phyloP scores from a whole-genome alignment of 2,329 filamentous ascomycete genomes.

The Penicillium sp. region DNA sequence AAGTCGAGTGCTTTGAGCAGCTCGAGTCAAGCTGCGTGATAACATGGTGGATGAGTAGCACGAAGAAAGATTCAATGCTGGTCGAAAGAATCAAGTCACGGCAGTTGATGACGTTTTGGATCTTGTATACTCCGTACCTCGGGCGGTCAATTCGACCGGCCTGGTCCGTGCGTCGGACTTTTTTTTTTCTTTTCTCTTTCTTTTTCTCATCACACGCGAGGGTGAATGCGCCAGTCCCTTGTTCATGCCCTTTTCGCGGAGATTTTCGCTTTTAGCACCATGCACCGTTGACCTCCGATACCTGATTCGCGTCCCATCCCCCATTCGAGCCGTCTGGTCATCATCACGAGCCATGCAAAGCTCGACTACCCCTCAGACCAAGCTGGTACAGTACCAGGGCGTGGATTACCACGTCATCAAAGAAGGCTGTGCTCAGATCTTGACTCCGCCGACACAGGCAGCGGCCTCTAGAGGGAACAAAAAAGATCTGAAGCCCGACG shows the following conservation, averaged over 20 bases:
- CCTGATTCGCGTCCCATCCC: conserved; percentile 2
- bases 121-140: too few relatives aligned
- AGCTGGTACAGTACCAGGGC: conserved; percentile 43
- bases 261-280: conserved; percentile 2
- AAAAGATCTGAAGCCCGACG: conserved; percentile 45
- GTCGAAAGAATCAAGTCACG: conserved; percentile 2
- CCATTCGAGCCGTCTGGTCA: not conserved
- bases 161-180: conserved; percentile 20
- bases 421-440: conserved; percentile 63
- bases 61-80: not conserved
- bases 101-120: conserved; percentile 9
- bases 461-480: conserved; percentile 41
- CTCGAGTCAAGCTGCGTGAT: conserved; percentile 23
- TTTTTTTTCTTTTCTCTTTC: conserved; percentile 13
- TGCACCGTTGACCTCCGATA: conserved; percentile 9
- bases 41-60: conserved; percentile 26
- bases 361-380: conserved; percentile 14
- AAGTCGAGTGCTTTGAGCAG: conserved; percentile 14
- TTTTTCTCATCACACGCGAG: not conserved
- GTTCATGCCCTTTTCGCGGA: conserved; percentile 3
- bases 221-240: conserved; percentile 14
- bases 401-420: conserved; percentile 56
- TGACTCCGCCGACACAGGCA: conserved; percentile 52
- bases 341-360: conserved; percentile 17
- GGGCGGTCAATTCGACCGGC: not conserved